Evolutionary conservation across 2,329 filamentous ascomycete genomes (phyloP).

Genomic region (Aspergillus neoniger): DNA sequence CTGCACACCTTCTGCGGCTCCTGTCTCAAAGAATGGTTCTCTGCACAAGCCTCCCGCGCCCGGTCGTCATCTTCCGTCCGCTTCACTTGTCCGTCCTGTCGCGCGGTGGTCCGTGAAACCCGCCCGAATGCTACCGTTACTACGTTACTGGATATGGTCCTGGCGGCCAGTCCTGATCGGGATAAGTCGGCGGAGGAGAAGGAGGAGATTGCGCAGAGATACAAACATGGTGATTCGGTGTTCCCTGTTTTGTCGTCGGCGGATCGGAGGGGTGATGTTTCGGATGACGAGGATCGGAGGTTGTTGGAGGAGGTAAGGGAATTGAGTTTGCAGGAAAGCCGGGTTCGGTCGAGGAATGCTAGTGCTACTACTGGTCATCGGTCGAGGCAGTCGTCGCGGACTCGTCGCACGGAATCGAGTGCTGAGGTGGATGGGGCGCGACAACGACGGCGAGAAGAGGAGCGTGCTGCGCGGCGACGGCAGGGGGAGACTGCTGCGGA

Average conservation of each 20-base stretch:
- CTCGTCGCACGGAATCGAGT: constrained; percentile 34
- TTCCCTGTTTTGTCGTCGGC: constrained; percentile 60
- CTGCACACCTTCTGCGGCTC: constrained; percentile 95
- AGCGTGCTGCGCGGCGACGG: constrained; percentile 32
- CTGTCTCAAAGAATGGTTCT: constrained; percentile 95
- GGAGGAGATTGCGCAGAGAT: constrained; percentile 71
- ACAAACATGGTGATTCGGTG: constrained; percentile 79
- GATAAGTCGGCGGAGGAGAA: constrained; percentile 71
- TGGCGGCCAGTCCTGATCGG: constrained; percentile 76
- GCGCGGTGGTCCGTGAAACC: constrained; percentile 80
- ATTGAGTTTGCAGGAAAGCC: constrained; percentile 63
- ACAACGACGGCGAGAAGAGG: constrained; percentile 38
- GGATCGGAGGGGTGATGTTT: constrained; percentile 38
- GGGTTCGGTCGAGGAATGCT: constrained; percentile 25
- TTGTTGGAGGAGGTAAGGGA: constrained; percentile 71
- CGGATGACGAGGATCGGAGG: constrained; percentile 66
- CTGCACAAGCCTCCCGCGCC: constrained; percentile 67
- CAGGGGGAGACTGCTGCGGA: constrained; percentile 28
- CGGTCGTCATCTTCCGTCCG: constrained; percentile 47
- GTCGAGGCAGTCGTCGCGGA: constrained; percentile 26
- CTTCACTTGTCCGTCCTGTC: constrained; percentile 92
- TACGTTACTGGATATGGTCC: constrained; percentile 84
- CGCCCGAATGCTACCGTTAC: constrained; percentile 88
- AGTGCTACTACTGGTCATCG: constrained; percentile 32
- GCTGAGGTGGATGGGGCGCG: constrained; percentile 40